A percentile compares a stretch with the other conserved stretches of the same genome.
These are phyloP conservation scores for Scutellaria galericulata DNA, from an alignment of 257 asterid species.

Conservation along the genomic window DNA sequence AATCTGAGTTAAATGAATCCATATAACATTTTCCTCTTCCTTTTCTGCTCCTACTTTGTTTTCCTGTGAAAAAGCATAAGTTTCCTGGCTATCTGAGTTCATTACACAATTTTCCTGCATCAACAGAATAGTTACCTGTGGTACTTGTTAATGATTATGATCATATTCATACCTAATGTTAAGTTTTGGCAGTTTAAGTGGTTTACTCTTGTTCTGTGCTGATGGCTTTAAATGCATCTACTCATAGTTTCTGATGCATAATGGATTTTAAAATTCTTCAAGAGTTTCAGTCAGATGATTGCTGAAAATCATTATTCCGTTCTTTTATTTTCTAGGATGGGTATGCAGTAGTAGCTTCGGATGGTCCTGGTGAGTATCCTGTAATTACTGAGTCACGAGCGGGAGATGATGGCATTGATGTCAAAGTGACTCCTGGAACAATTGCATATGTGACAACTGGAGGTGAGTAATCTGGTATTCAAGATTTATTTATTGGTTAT, in stretches of 20 bases:
- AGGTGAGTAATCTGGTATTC: conserved; percentile 54
- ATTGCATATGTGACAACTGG: conserved; percentile 94
- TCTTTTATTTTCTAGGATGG: conserved; percentile 67
- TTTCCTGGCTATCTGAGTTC: neutral
- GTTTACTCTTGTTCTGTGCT: conserved; percentile 12
- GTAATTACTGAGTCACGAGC: conserved; percentile 95
- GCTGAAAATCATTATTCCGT: conserved; percentile 24
- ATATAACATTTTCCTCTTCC: neutral
- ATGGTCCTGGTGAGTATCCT: conserved; percentile 91
- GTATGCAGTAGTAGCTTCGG: conserved; percentile 89
- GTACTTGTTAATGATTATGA: neutral
- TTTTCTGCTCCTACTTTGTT: neutral
- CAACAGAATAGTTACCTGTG: neutral
- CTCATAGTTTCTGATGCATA: neutral
- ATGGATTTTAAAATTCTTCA: neutral
- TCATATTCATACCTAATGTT: neutral
- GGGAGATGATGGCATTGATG: conserved; percentile 84
- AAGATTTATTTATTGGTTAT: neutral
- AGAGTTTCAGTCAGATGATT: conserved; percentile 11
- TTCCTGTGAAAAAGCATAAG: neutral
- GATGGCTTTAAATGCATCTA: neutral
- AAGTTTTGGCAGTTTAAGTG: conserved; percentile 8
- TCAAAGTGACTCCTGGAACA: conserved; percentile 74
- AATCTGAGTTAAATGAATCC: conserved; percentile 9
- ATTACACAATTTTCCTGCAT: neutral